Base-by-base conservation (phyloP, 345 rosid species). In the Rhizophora apiculata region DNA sequence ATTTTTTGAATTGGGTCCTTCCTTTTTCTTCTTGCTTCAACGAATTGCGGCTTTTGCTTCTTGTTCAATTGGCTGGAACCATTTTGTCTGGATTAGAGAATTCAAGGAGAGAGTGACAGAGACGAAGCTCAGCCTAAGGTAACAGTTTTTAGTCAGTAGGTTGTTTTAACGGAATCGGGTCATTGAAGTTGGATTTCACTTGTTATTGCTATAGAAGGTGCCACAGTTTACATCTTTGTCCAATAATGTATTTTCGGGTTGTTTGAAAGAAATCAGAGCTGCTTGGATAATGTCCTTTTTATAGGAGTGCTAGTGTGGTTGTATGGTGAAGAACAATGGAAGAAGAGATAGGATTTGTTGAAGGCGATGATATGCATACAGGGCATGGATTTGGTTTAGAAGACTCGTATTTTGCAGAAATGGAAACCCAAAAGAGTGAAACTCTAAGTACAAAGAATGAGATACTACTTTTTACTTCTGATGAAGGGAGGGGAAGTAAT, bases 401-500 rank as follows among this genome's bases (percentile, higher is more conserved):
- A 74, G 82, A 83, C 51, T 76, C 83, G 32, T 64, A 75, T 46
- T 62, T 74, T 43, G 64, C 75, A 16, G 93, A 80, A 67, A 63
- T 81, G 84, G 89, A 87, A 51, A 53, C 85, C 2, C 84, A 75
- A 32, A 85, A 83, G 72, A 77, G 56, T 66, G 78, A 68, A 64
- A 72, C 72, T 77, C 83, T 71, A 34, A 72, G 70, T 69, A 68
- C 78, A 31, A 68, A 51, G 51, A 57, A 29, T 62, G 92, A 74
- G 51, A 65, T 77, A 48, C 67, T 75, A 46, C 85, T 69, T 16
- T 64, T 78, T 63, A 24, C 80, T 3, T 53, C 80, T 1, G 83
- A 84, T 39, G 72, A 60, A 34, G 84, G 85, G 0, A 86, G 87
- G 78, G 88, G 82, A 34, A 85, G 86, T 73, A 73, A 71, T 49